Evolutionary conservation across 1,139 yeast genomes (phyloP).

Genomic region (Spathaspora sp.): DNA sequence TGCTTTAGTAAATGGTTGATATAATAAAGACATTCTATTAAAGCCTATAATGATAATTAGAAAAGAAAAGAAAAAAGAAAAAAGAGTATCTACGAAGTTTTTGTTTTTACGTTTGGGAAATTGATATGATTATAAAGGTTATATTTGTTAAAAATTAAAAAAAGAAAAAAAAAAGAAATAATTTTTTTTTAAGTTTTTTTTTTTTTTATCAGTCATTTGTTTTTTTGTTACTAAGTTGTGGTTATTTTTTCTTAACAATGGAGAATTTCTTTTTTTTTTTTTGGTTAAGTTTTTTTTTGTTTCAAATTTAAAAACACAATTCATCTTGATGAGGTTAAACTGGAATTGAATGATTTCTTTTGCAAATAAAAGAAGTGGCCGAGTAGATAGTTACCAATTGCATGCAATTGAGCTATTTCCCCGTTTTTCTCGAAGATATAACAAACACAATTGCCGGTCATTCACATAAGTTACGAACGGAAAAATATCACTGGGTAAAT

Average conservation of each 20-base stretch:
- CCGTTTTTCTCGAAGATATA: neutral
- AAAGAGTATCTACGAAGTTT: neutral
- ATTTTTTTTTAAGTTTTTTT: slow-evolving; percentile 1
- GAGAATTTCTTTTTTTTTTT: slow-evolving; percentile 1
- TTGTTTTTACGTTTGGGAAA: neutral
- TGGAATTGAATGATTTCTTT: neutral
- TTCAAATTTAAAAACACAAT: neutral
- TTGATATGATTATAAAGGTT: slow-evolving; percentile 3
- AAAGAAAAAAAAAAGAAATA: neutral
- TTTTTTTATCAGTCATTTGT: neutral
- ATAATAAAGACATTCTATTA: slow-evolving; percentile 26
- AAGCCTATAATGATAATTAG: neutral
- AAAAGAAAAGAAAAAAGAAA: neutral
- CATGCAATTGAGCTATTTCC: neutral
- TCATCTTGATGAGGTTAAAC: neutral
- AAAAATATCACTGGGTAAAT: neutral
- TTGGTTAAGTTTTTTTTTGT: neutral
- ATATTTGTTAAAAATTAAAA: too few species aligned
- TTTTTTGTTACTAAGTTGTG: slow-evolving; percentile 1
- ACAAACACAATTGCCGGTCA: neutral
- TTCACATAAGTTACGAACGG: neutral
- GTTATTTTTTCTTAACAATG: neutral
- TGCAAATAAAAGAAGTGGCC: neutral
- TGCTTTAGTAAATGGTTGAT: slow-evolving; percentile 28
- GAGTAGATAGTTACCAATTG: neutral